A percentile compares a stretch with the other conserved stretches of the same genome.
phyloP scores from a whole-genome alignment of 2,329 filamentous ascomycete species.

The Colletotrichum chlorophyti region DNA sequence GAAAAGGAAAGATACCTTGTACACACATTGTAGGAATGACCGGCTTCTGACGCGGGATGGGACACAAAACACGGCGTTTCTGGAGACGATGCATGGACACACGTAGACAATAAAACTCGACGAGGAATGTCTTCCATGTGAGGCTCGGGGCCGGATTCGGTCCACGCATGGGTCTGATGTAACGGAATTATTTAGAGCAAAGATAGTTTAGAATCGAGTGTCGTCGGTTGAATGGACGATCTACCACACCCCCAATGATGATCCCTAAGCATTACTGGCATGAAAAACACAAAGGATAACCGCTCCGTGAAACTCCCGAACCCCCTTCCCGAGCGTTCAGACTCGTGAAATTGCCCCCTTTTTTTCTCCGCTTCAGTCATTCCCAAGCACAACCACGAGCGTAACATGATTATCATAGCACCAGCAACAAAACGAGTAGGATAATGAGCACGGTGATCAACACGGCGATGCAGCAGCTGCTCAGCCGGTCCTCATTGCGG shows the following conservation, averaged over 20 bases:
- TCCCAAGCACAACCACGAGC: not conserved
- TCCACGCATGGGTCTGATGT: not conserved
- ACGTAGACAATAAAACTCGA: not conserved
- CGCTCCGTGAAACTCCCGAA: constrained; percentile 23
- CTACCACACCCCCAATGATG: not conserved
- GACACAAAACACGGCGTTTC: constrained; percentile 14
- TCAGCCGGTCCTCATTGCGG: constrained; percentile 86
- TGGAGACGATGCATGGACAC: constrained; percentile 1
- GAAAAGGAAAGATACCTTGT: constrained; percentile 5
- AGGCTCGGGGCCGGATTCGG: not conserved
- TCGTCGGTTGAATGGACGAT: constrained; percentile 18
- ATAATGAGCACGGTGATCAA: constrained; percentile 90
- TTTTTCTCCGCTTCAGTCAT: not conserved
- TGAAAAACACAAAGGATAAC: not conserved
- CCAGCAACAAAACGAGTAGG: constrained; percentile 78
- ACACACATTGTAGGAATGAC: constrained; percentile 15
- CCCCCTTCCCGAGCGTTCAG: not conserved
- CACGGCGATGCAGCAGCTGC: constrained; percentile 88
- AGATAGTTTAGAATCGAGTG: constrained; percentile 4
- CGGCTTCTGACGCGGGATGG: not conserved
- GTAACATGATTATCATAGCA: constrained; percentile 57
- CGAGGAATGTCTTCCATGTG: not conserved
- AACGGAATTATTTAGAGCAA: not conserved
- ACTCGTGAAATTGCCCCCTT: not conserved
- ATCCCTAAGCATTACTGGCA: not conserved